Evolutionary conservation across 1,139 yeast genomes (phyloP), one percentile per base, ranked within the genome.

Genomic region (Yamadazyma siamensis): DNA sequence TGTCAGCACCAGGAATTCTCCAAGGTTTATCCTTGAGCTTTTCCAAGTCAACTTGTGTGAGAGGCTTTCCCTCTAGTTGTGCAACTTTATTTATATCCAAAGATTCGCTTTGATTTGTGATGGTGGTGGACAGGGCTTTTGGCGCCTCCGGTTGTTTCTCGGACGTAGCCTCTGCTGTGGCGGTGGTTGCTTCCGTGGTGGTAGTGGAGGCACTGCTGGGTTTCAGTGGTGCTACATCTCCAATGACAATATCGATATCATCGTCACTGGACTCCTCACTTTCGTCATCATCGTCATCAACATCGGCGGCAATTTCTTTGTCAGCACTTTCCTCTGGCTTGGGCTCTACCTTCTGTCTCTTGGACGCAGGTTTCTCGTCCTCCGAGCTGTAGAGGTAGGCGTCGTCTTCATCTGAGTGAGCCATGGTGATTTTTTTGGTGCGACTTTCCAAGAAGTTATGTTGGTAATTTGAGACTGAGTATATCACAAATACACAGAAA

Each of bases 1-100:
- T 65, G 56, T 91, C 96, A 3, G 96, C 95, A 30, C 96, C 96
- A 0, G 97, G 97, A 43, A 85, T 81, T 50, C 98, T 74, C 99
- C 99, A 91, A 3, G 98, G 98, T 60, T 94, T 94, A 41, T 87
- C 94, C 43, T 86, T 88, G 27, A 89, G 63, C 29, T 80, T 82
- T 41, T 85, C 94, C 13, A 89, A 69, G 42, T 86, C 83, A n/a
- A 89, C 69, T 44, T 83, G 81, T 0, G 95, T 85, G 31, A 94
- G 65, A 3, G 95, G 95, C 44, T 77, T 74, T 4, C 95, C 97
- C 34, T 89, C 84, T 42, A 72, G 76, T 38, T 77, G 79, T 0
- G 94, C 96, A 12, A 85, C 83, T 14, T 78, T 77, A 45, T 87
- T 78, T 9, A 91, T 68, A 48, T 89, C 95, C 13, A 91, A 66